Base-by-base conservation (phyloP, 1,284 basidiomycete species). In the Cryptococcus wingfieldii region DNA sequence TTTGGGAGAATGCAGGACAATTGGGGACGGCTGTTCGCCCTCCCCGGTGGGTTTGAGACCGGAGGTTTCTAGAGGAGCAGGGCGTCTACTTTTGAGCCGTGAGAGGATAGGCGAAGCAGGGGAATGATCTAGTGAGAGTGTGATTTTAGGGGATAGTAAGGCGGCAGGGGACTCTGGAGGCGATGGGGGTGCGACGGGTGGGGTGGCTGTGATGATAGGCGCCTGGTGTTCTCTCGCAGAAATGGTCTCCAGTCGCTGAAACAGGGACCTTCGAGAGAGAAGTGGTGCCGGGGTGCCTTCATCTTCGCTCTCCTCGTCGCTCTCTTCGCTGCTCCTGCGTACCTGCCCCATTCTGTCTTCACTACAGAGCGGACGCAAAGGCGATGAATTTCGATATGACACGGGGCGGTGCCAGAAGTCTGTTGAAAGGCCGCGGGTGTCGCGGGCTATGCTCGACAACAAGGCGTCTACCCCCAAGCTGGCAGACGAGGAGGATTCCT, bases 1-100 rank as follows among this genome's bases (percentile, higher is more conserved):
- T 47, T 60, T 56, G 13, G 69, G 67, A 7, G 74, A 67, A 9
- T 76, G 59, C 0, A 74, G 63, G 1, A 68, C 73, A 50, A 75
- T 70, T 1, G 72, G 65, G 14, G 67, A 63, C 1, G 60, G 48
- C 5, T 61, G 59, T 43, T 55, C 45, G 43, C 38, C 41, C 0
- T 61, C 53, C 19, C 65, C 25, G 28, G 18, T 1, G 41, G 51
- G 27, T 25, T 51, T 18, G 16, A 37, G 18, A 14, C 18, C 18
- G 7, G 37, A 47, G n/a, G 56, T 57, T 38, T 53, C 46, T 16
- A 53, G 41, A 23, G 34, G 54, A 16, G 55, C 19, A n/a, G 51
- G 55, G 27, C 54, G 46, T 10, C 18, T 38, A 6, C 52, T 12
- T 6, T 54, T 49, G 5, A 56, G 46, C 23, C 53, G 39, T 16